These are phyloP conservation scores for Paulownia fortunei DNA, from an alignment of 257 asterid species.

Conservation along the genomic window DNA sequence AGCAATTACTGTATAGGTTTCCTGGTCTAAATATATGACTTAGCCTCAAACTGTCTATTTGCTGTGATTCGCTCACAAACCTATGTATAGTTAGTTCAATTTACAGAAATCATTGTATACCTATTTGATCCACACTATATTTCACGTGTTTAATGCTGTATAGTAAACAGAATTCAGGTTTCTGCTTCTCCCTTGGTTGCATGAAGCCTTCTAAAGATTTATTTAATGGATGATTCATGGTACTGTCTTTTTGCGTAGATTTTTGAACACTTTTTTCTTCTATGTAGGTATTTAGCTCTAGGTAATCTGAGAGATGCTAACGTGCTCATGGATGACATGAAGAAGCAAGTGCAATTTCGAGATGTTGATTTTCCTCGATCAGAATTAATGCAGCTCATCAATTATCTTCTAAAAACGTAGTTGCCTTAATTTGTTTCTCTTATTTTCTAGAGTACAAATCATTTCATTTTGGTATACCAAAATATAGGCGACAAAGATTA, in stretches of 20 bases:
- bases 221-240: not conserved
- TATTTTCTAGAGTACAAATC: not conserved
- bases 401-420: conserved; percentile 86
- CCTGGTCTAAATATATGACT: not conserved
- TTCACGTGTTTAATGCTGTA: not conserved
- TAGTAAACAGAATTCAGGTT: not conserved
- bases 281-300: conserved; percentile 74
- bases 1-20: not conserved
- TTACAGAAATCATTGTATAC: not conserved
- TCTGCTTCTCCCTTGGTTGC: conserved; percentile 24
- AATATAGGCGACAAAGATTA: not conserved
- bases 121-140: not conserved
- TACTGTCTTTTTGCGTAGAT: not conserved
- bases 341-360: conserved; percentile 63
- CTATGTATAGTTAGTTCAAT: not conserved
- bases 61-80: not conserved
- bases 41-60: not conserved
- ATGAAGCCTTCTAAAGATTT: conserved; percentile 18
- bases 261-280: not conserved
- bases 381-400: conserved; percentile 75
- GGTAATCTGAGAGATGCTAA: conserved; percentile 98
- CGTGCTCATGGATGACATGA: conserved; percentile 74
- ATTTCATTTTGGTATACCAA: not conserved
- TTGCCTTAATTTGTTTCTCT: conserved; percentile 14
- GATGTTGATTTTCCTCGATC: conserved; percentile 73